phyloP scores from a whole-genome alignment of 164 flowering plant genomes.

The Vitis rotundifolia region DNA sequence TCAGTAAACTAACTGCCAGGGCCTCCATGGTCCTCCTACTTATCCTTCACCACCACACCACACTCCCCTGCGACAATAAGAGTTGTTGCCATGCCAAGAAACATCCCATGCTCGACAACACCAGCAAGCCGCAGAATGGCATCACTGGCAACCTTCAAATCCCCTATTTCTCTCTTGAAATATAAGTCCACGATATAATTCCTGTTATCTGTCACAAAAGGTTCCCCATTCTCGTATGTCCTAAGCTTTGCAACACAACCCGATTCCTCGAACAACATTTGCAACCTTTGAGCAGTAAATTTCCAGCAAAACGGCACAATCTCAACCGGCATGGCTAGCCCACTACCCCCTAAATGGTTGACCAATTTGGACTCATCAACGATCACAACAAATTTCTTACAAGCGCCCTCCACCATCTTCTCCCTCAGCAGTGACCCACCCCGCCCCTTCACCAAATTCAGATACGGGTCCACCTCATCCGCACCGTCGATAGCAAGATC shows the following conservation, averaged over 20 bases:
- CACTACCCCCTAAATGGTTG: slow-evolving; percentile 62
- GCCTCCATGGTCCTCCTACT: slow-evolving; percentile 17
- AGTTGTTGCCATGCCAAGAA: slow-evolving; percentile 89
- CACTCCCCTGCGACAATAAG: slow-evolving; percentile 76
- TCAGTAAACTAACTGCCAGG: slow-evolving; percentile 4
- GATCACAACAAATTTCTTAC: slow-evolving; percentile 65
- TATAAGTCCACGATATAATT: slow-evolving; percentile 89
- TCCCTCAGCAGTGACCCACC: slow-evolving; percentile 90
- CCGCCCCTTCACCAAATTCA: slow-evolving; percentile 86
- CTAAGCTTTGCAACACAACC: slow-evolving; percentile 80
- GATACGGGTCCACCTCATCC: slow-evolving; percentile 80
- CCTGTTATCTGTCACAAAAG: slow-evolving; percentile 72
- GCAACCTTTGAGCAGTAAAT: slow-evolving; percentile 53
- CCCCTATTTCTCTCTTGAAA: slow-evolving; percentile 68
- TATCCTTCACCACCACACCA: slow-evolving; percentile 64
- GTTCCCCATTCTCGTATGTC: slow-evolving; percentile 35
- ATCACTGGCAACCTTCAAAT: slow-evolving; percentile 72
- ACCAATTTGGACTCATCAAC: slow-evolving; percentile 85
- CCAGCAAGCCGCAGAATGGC: slow-evolving; percentile 69
- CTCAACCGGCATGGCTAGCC: slow-evolving; percentile 88
- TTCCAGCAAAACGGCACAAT: slow-evolving; percentile 82
- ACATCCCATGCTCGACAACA: slow-evolving; percentile 99
- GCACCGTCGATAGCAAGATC: slow-evolving; percentile 96
- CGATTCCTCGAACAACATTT: slow-evolving; percentile 48
- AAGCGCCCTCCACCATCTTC: slow-evolving; percentile 84